phyloP scores from a whole-genome alignment of 257 asterid species.

The Galeopsis tetrahit region DNA sequence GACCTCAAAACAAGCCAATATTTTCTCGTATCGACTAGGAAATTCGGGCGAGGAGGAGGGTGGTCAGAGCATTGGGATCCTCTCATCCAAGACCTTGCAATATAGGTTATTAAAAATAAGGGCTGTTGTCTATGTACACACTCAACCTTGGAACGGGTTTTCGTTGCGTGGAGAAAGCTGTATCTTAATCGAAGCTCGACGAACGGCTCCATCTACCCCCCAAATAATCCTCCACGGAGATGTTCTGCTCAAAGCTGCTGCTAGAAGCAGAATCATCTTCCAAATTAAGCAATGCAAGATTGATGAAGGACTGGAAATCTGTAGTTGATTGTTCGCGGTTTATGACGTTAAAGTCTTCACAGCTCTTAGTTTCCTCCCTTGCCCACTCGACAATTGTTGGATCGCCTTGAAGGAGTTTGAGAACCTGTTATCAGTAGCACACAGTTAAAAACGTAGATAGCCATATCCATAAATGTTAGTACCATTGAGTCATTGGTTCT shows the following conservation, averaged over 20 bases:
- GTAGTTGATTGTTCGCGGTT: constrained; percentile 53
- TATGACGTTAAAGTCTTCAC: constrained; percentile 47
- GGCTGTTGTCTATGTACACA: constrained; percentile 28
- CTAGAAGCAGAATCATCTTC: constrained; percentile 75
- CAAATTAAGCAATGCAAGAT: constrained; percentile 72
- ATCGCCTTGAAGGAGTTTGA: constrained; percentile 78
- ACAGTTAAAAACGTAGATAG: neutral
- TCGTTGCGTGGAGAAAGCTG: constrained; percentile 12
- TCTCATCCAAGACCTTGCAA: constrained; percentile 58
- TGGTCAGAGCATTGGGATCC: constrained; percentile 49
- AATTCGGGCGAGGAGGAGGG: constrained; percentile 70
- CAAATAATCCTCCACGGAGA: constrained; percentile 83
- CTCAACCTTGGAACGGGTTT: constrained; percentile 22
- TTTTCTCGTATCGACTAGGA: constrained; percentile 17
- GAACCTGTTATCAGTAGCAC: constrained; percentile 54
- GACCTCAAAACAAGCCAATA: constrained; percentile 1
- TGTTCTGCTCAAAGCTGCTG: constrained; percentile 67
- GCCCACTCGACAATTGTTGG: constrained; percentile 60
- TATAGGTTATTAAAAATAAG: constrained; percentile 22
- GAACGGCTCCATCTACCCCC: constrained; percentile 82
- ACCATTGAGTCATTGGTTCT: constrained; percentile 30
- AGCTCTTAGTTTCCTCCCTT: constrained; percentile 47
- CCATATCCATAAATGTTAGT: neutral
- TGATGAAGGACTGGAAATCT: constrained; percentile 72
- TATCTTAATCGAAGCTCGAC: constrained; percentile 64